Evolutionary conservation across 495 filamentous ascomycete genomes (phyloP).

Genomic region (Penicillium macrosclerotiorum): DNA sequence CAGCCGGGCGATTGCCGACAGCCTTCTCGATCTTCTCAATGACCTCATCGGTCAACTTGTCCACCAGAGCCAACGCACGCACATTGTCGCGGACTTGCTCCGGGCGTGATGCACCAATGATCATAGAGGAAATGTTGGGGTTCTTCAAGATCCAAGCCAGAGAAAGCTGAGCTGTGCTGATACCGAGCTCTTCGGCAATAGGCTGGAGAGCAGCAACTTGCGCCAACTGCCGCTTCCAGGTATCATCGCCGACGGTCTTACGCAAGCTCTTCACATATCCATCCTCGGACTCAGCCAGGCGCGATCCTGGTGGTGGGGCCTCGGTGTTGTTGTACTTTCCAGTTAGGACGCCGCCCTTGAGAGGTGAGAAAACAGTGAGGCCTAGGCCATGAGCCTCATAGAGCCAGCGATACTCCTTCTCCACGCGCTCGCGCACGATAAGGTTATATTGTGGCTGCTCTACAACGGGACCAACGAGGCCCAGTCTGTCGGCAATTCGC

Average conservation of each 20-base stretch:
- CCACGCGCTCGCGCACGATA: constrained; percentile 67
- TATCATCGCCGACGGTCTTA: constrained; percentile 22
- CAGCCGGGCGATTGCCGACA: constrained; percentile 61
- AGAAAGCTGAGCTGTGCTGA: constrained; percentile 64
- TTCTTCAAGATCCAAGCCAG: constrained; percentile 82
- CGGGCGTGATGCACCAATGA: constrained; percentile 70
- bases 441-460: constrained; percentile 89
- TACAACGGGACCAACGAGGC: constrained; percentile 76
- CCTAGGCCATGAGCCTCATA: constrained; percentile 66
- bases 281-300: constrained; percentile 42
- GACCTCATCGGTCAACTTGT: constrained; percentile 64
- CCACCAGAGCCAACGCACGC: constrained; percentile 56
- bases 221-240: constrained; percentile 21
- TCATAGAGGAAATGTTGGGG: constrained; percentile 67
- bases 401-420: constrained; percentile 68
- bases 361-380: constrained; percentile 70
- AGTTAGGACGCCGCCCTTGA: constrained; percentile 71
- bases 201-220: constrained; percentile 47
- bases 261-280: constrained; percentile 30
- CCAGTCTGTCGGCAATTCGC: constrained; percentile 67
- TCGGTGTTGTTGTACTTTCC: constrained; percentile 74
- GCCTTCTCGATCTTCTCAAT: constrained; percentile 68
- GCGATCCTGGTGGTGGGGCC: constrained; percentile 32
- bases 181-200: constrained; percentile 65
- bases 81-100: constrained; percentile 75